Percentiles rank a stretch among this genome's conserved stretches.
These are phyloP conservation scores for Fusarium solani-melongenae DNA, from an alignment of 2,329 filamentous ascomycete genomes.

Conservation along the genomic window DNA sequence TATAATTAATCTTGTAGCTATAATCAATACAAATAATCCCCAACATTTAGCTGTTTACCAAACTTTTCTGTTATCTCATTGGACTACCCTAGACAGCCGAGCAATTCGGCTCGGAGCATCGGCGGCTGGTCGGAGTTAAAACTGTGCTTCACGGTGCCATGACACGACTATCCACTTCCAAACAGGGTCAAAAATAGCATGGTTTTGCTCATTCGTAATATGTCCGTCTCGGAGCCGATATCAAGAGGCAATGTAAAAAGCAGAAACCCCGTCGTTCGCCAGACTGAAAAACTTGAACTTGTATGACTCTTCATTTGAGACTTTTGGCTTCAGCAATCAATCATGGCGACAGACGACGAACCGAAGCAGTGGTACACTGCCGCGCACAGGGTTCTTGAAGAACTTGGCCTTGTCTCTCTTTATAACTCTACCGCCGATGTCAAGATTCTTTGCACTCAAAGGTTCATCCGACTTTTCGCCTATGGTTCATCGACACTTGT, in stretches of 20 bases:
- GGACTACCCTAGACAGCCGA: background rate
- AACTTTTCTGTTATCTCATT: background rate
- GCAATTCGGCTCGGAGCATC: conserved; percentile 2
- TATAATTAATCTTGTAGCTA: background rate
- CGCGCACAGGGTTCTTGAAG: conserved; percentile 19
- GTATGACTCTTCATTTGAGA: background rate
- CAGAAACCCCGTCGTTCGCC: background rate
- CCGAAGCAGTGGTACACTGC: background rate
- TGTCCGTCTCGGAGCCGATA: conserved; percentile 15
- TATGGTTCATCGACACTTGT: conserved; percentile 70
- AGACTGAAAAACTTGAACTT: background rate
- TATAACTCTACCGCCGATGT: conserved; percentile 33
- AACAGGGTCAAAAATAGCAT: background rate
- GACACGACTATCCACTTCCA: background rate
- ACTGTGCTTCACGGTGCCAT: conserved; percentile 6
- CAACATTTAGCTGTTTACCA: background rate
- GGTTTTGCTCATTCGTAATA: background rate
- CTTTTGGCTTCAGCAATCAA: background rate
- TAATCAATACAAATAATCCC: background rate
- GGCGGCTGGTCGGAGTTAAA: background rate
- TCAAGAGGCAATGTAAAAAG: conserved; percentile 3
- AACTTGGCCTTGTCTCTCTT: conserved; percentile 43
- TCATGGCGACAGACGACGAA: background rate
- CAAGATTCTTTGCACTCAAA: conserved; percentile 67
- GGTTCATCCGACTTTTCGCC: conserved; percentile 71